Base-by-base conservation (phyloP, 768 basidiomycete species). In the Mrakia hoshinonis region DNA sequence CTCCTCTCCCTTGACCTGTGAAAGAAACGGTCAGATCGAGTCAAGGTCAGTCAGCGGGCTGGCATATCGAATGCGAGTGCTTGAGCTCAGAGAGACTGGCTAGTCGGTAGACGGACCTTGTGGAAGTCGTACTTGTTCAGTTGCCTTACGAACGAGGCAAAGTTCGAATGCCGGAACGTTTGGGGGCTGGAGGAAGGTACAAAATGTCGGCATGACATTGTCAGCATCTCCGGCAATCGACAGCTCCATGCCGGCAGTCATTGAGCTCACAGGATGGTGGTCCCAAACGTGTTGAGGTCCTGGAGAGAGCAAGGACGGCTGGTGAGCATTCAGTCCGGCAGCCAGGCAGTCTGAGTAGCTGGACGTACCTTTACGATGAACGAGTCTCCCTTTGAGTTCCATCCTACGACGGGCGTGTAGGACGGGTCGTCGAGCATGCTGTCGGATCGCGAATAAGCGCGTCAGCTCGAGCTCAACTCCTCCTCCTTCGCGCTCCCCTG, bases 231-330 rank as follows among this genome's bases (percentile, higher is more conserved):
- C 91, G 86, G 43, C 89, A 87, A 9, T 91, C 91, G 12, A 10
- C 1, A 62, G 20, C 3, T 7, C 15, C n/a, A 18, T 18, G 24
- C 20, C 49, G 49, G 49, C 15, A 24, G 4, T n/a, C 13, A n/a
- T 36, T 22, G 49, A 46, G 49, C 63, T 39, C 36, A 65, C 66
- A 95, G 85, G 78, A 94, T 89, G 34, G 83, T 62, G 80, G 91
- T 92, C 47, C 92, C 93, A 81, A 95, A 95, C 76, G 92, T 91
- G 81, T 91, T 94, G 90, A 94, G 94, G 82, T 94, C 92, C 85
- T 84, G 74, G 15, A 20, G 38, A 31, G 6, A 43, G 36, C 15
- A 51, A 26, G 26, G 36, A 31, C 3, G 26, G 2, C 22, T 11
- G 20, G 36, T 55, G n/a, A 65, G 46, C 46, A 38, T 36, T 20